Evolutionary conservation across 2,329 filamentous ascomycete species (phyloP).

Genomic region (Penicillium sp.): DNA sequence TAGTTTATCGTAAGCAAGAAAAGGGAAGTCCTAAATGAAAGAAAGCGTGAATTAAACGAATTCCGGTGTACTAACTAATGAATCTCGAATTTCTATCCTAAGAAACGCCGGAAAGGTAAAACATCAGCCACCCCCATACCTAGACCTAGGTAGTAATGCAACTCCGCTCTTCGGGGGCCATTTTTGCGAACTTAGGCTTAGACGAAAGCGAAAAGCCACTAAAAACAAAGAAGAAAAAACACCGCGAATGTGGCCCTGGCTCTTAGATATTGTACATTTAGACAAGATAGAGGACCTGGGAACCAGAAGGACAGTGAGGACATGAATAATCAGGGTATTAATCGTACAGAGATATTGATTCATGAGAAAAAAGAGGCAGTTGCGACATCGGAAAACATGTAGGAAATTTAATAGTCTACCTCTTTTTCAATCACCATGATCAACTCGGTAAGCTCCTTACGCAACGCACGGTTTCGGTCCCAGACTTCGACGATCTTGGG

Average conservation of each 20-base stretch:
- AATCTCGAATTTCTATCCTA: constrained; percentile 11
- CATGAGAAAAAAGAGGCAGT: constrained; percentile 10
- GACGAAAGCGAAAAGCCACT: background rate
- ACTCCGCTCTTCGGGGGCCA: constrained; percentile 13
- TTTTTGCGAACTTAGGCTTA: constrained; percentile 11
- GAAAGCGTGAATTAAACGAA: background rate
- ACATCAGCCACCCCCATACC: constrained; percentile 12
- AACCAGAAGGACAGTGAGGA: constrained; percentile 1
- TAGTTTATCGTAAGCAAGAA: too few species aligned
- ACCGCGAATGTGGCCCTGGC: background rate
- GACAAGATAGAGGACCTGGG: constrained; percentile 4
- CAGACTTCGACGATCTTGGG: constrained; percentile 39
- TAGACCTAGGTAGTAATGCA: constrained; percentile 5
- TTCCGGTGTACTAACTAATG: constrained; percentile 4
- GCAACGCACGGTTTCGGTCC: constrained; percentile 43
- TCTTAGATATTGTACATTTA: constrained; percentile 5
- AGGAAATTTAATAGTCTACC: constrained; percentile 31
- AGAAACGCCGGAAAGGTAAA: constrained; percentile 20
- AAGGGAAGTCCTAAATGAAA: background rate
- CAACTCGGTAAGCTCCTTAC: constrained; percentile 44
- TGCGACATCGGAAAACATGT: background rate
- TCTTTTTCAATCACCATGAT: constrained; percentile 43
- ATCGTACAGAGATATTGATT: constrained; percentile 22
- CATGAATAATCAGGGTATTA: constrained; percentile 25
- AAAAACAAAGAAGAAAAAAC: constrained; percentile 1